Evolutionary conservation across 441 rosid genomes (phyloP), one percentile per base, ranked within the genome.

Genomic region (Euphorbia celastroides): DNA sequence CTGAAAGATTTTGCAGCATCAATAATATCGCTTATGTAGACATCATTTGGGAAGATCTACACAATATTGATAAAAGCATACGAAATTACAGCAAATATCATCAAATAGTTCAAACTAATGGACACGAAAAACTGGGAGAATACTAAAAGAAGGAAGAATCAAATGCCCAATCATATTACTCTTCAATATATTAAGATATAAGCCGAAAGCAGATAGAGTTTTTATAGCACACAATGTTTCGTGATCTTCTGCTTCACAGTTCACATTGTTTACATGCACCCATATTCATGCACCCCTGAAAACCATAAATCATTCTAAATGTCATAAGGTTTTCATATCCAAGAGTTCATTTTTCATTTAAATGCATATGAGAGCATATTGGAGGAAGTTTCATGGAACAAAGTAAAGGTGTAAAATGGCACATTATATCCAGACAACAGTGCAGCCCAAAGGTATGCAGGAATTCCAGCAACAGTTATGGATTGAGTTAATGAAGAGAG

Each of bases 11-110:
- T 88, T 60, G 89, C 77, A 62, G 87, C 90, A 73, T 87, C 94
- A 66, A 86, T 65, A 48, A 92, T 84, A 78, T 89, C 93, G n/a
- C 81, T 86, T 57, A 92, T 83, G 72, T 81, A 80, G 25, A 89
- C 76, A 50, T 94, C 96, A 79, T 82, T 83, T 14, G 98, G 99
- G 77, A 94, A 81, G 17, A 94, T 92, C 98, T 92, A 88, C 32
- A 61, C 19, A 72, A 77, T 63, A 72, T 38, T 14, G 26, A 31
- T 25, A 57, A 20, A 23, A 64, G 64, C 32, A 34, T 69, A 54
- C 74, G 32, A 60, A 55, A 70, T 5, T 17, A 7, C 17, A 51
- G 50, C 8, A 52, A 51, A 65, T 31, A 6, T 54, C 32, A 65
- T 31, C 44, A 62, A 22, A 42, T 31, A 70, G 41, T 41, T 41